Evolutionary conservation across 257 asterid species (phyloP).

Genomic region (Gentiana dahurica): DNA sequence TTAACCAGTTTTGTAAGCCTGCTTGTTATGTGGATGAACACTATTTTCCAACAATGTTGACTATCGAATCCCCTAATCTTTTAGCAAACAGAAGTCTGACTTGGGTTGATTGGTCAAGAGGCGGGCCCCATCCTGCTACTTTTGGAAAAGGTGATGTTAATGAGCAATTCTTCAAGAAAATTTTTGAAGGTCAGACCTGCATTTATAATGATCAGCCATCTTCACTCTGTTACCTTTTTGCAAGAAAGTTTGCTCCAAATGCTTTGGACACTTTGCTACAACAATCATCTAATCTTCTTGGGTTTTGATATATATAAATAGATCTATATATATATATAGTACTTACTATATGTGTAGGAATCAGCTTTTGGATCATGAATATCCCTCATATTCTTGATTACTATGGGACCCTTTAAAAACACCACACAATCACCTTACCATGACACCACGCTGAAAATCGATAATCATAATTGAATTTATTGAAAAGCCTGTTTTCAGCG

Average conservation of each 20-base stretch:
- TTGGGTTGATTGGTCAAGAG: conserved; percentile 93
- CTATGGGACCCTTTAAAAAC: too few species aligned
- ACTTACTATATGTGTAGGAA: too few species aligned
- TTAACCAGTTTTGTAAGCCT: conserved; percentile 33
- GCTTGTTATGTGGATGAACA: conserved; percentile 41
- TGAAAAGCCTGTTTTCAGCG: too few species aligned
- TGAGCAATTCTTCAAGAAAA: conserved; percentile 42
- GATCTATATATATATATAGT: not conserved
- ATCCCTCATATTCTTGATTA: too few species aligned
- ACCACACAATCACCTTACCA: too few species aligned
- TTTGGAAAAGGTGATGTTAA: conserved; percentile 53
- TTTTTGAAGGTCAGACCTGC: conserved; percentile 28
- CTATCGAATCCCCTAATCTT: conserved; percentile 45
- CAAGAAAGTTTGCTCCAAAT: conserved; percentile 74
- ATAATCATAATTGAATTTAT: too few species aligned
- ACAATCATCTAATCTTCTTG: conserved; percentile 45
- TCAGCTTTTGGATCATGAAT: too few species aligned
- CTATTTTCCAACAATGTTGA: conserved; percentile 56
- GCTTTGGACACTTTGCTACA: conserved; percentile 54
- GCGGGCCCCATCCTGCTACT: conserved; percentile 89
- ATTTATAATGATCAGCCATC: conserved; percentile 62
- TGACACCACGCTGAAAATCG: too few species aligned
- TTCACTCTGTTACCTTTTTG: conserved; percentile 58
- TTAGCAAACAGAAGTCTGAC: conserved; percentile 72
- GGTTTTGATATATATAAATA: conserved; percentile 27